Base-by-base conservation (phyloP, 345 rosid genomes). In the Euphorbia peplus region DNA sequence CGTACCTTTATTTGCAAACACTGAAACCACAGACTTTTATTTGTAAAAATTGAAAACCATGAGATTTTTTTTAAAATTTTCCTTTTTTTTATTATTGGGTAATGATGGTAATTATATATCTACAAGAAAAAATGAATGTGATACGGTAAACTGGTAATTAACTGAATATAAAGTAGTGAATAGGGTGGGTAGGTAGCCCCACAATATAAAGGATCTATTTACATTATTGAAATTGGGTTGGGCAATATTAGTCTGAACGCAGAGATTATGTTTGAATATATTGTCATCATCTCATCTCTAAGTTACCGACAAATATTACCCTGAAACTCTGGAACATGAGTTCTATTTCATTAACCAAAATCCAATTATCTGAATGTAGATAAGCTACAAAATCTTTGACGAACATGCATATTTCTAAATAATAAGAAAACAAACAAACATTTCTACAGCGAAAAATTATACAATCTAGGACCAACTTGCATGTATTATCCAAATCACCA, bases 221-320 rank as follows among this genome's bases (percentile, higher is more conserved):
- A 68, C 71, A 69, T 72, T 60, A 74, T 59, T 73, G 75, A 64
- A 66, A 63, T 71, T 47, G n/a, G 72, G 62, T 66, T 73, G 68
- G 68, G 64, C 81, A 71, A n/a, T n/a, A n/a, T n/a, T n/a, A 72
- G 56, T 67, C 72, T 57, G 16, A 70, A 75, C 59, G 24, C 51
- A 70, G 63, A 69, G 19, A 47, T 18, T 67, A 68, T 67, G 66
- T 61, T 64, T 66, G 58, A 54, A 68, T 74, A 68, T 74, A 39
- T 61, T 19, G 72, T 32, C 37, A 3, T 32, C 37, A 32, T 32
- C n/a, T 79, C 68, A 76, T 64, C 68, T 35, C 39, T 35, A 35
- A 3, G 39, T 35, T 35, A 75, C 47, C 63, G 39, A 52, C 59
- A 66, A 65, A 32, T 61, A 21, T 35, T 9, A 68, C 15, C 37